Percentiles rank a stretch among this genome's conserved stretches.
phyloP scores from a whole-genome alignment of 2,329 filamentous ascomycete species.

The Fonsecaea nubica region DNA sequence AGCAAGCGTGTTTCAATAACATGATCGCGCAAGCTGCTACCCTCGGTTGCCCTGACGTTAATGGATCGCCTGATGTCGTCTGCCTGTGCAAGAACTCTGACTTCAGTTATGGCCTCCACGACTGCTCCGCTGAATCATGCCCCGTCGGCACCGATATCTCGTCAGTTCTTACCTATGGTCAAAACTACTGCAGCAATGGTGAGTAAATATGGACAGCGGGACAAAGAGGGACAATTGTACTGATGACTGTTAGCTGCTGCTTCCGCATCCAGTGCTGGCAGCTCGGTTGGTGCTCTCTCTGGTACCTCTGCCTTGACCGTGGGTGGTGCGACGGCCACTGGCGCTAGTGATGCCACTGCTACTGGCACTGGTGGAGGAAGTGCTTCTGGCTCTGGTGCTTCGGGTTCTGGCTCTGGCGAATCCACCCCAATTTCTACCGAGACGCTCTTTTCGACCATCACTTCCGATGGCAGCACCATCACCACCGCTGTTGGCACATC shows the following conservation, averaged over 20 bases:
- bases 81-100: constrained; percentile 51
- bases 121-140: constrained; percentile 55
- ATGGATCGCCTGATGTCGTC: constrained; percentile 42
- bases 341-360: constrained; percentile 23
- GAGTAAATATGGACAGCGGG: constrained; percentile 11
- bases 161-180: constrained; percentile 45
- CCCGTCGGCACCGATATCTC: constrained; percentile 45
- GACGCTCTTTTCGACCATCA: constrained; percentile 10
- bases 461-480: constrained; percentile 15
- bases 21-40: constrained; percentile 50
- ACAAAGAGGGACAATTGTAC: not conserved
- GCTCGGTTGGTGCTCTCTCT: constrained; percentile 21
- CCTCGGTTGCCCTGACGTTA: constrained; percentile 47
- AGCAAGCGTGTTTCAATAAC: constrained; percentile 55
- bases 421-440: constrained; percentile 22
- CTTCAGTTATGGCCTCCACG: constrained; percentile 54
- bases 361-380: constrained; percentile 22
- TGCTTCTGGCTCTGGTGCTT: constrained; percentile 6
- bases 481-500: constrained; percentile 18
- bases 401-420: not conserved
- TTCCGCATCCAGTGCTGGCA: constrained; percentile 26
- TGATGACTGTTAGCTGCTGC: constrained; percentile 26
- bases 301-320: constrained; percentile 33
- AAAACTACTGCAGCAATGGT: constrained; percentile 47
- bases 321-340: constrained; percentile 26